Percentiles rank a stretch among this genome's conserved stretches.
phyloP scores from a whole-genome alignment of 2,329 filamentous ascomycete species.

The Trichoderma sp. region DNA sequence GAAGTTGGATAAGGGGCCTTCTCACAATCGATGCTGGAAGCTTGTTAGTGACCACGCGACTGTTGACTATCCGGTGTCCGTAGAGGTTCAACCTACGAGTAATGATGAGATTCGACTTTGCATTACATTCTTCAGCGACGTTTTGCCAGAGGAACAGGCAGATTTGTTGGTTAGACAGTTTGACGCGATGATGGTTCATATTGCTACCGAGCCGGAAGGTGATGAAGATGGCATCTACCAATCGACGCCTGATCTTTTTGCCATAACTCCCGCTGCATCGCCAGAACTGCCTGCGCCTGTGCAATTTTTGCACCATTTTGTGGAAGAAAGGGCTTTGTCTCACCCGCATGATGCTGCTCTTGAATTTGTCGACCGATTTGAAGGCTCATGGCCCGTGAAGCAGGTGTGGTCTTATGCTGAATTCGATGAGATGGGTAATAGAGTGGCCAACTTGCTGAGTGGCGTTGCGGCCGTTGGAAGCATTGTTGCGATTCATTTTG shows the following conservation, averaged over 20 bases:
- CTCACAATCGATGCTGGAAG: conserved; percentile 53
- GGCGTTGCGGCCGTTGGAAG: conserved; percentile 53
- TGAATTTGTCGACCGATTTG: conserved; percentile 68
- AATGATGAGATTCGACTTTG: conserved; percentile 58
- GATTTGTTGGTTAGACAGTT: conserved; percentile 69
- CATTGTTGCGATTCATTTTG: conserved; percentile 76
- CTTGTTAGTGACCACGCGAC: conserved; percentile 65
- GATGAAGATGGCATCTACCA: conserved; percentile 43
- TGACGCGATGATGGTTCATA: conserved; percentile 63
- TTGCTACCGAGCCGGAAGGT: conserved; percentile 53
- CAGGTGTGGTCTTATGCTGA: conserved; percentile 73
- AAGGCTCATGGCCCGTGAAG: conserved; percentile 47
- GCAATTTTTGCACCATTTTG: conserved; percentile 72
- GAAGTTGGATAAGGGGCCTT: conserved; percentile 47
- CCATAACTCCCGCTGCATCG: conserved; percentile 64
- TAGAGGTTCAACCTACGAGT: conserved; percentile 68
- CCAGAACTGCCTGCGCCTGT: conserved; percentile 59
- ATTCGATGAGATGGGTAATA: conserved; percentile 70
- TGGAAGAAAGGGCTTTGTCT: conserved; percentile 62
- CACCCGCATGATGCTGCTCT: conserved; percentile 67
- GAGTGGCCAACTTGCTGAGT: conserved; percentile 66
- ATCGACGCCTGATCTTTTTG: conserved; percentile 51
- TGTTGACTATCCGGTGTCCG: conserved; percentile 76
- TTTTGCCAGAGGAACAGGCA: conserved; percentile 71
- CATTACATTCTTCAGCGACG: conserved; percentile 64